These are phyloP conservation scores for Arabis hirsuta DNA, from an alignment of 345 rosid species.

Conservation along the genomic window DNA sequence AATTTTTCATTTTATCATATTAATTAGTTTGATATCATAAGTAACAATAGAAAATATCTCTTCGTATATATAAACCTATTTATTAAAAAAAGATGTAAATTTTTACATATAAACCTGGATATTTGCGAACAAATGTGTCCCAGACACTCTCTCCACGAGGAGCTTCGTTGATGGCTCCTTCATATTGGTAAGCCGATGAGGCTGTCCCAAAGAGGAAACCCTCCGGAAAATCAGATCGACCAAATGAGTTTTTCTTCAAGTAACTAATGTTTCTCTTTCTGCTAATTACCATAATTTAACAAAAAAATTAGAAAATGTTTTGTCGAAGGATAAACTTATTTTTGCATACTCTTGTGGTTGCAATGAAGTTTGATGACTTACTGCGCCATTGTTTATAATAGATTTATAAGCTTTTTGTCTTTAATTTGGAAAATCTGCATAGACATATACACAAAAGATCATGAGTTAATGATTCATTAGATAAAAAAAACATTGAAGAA, in stretches of 20 bases:
- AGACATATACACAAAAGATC: background rate
- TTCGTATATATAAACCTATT: background rate
- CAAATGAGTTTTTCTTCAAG: constrained; percentile 33
- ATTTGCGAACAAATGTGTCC: constrained; percentile 46
- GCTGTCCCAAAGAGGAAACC: constrained; percentile 52
- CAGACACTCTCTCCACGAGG: constrained; percentile 47
- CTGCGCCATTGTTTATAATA: constrained; percentile 35
- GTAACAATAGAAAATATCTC: background rate
- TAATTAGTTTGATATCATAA: constrained; percentile 1
- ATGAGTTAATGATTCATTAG: background rate
- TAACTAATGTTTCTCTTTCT: constrained; percentile 22
- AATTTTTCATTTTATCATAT: background rate
- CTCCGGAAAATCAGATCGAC: constrained; percentile 32
- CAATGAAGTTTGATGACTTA: constrained; percentile 26
- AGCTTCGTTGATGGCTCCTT: constrained; percentile 41
- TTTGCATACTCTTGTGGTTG: background rate
- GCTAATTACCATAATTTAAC: background rate
- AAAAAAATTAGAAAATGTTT: background rate
- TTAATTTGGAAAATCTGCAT: constrained; percentile 18
- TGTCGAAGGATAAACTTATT: background rate
- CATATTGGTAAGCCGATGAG: constrained; percentile 49
- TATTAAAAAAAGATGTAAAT: background rate
- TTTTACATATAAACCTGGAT: constrained; percentile 37
- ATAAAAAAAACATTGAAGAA: no score
- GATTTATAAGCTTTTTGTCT: constrained; percentile 5